These are phyloP conservation scores for Protea cynaroides DNA, from an alignment of 164 flowering plant genomes.

Conservation along the genomic window DNA sequence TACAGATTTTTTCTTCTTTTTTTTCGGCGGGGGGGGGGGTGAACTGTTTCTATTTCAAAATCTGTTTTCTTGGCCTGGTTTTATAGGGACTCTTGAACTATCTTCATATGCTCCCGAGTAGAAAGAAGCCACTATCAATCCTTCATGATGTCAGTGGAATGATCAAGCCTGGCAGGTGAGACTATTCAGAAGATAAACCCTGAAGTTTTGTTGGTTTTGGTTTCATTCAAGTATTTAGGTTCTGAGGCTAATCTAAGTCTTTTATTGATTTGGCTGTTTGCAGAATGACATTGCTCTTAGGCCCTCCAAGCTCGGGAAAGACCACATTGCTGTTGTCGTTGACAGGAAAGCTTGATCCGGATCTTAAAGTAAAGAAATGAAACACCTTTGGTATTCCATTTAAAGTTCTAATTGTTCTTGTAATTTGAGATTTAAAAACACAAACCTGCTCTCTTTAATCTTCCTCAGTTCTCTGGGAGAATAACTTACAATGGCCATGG, in stretches of 20 bases:
- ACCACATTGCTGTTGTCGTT: not conserved
- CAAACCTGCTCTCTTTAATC: not conserved
- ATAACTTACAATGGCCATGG: constrained; percentile 71
- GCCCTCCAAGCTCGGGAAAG: constrained; percentile 1
- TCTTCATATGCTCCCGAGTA: constrained; percentile 12
- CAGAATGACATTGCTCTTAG: not conserved
- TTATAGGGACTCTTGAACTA: not conserved
- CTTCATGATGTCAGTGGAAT: constrained; percentile 16
- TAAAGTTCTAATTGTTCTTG: not conserved
- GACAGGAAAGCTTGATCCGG: constrained; percentile 13
- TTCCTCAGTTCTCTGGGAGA: constrained; percentile 43
- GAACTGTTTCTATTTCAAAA: not conserved
- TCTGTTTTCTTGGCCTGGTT: not conserved
- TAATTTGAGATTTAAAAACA: too few species aligned
- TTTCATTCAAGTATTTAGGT: not conserved
- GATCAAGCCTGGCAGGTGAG: constrained; percentile 9
- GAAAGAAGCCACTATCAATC: constrained; percentile 11
- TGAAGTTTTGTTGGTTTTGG: not conserved
- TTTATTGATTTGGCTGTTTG: not conserved
- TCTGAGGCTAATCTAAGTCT: not conserved
- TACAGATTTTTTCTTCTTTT: too few species aligned
- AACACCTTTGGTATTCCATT: not conserved
- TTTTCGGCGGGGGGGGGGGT: too few species aligned
- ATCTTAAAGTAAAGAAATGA: constrained; percentile 22
- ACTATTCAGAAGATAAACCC: not conserved